Conservation (phyloP, 352 stramenopile species). For the Globisporangium spinosum region DNA sequence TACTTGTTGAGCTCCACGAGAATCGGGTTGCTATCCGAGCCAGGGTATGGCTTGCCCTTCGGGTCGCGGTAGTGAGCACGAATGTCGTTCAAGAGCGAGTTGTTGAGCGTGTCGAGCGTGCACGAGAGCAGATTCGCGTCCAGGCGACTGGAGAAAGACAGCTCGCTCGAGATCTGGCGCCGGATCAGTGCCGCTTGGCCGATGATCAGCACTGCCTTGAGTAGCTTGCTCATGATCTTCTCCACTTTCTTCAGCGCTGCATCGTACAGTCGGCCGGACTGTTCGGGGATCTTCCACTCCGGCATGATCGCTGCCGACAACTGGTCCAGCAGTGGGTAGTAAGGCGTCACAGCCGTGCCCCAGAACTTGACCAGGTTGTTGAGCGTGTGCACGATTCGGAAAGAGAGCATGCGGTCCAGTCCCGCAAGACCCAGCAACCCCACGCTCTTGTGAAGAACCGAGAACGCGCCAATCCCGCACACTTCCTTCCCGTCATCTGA, state of each 20-base stretch:
- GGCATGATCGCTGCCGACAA: constrained; percentile 79
- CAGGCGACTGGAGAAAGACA: constrained; percentile 87
- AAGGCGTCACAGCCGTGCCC: constrained; percentile 83
- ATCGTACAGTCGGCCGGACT: constrained; percentile 86
- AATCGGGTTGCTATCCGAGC: constrained; percentile 74
- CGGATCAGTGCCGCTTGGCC: constrained; percentile 93
- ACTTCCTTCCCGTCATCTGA: constrained; percentile 79
- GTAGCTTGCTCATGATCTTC: constrained; percentile 92
- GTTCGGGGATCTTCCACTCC: constrained; percentile 86
- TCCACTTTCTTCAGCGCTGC: constrained; percentile 91
- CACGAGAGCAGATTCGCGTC: constrained; percentile 91
- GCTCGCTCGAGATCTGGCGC: constrained; percentile 88
- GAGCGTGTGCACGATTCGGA: constrained; percentile 90
- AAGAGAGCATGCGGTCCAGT: constrained; percentile 91
- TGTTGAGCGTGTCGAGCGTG: constrained; percentile 89
- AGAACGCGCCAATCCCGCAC: constrained; percentile 88
- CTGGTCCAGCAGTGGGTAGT: constrained; percentile 88
- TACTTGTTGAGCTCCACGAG: constrained; percentile 91
- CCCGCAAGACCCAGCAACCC: constrained; percentile 89
- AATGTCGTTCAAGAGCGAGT: constrained; percentile 87
- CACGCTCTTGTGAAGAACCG: constrained; percentile 88
- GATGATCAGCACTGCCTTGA: constrained; percentile 91
- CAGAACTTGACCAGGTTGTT: constrained; percentile 94
- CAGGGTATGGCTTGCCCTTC: constrained; percentile 78
- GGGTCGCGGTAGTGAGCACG: constrained; percentile 81